These are phyloP conservation scores for Leucaena leucocephala DNA, from an alignment of 306 rosid genomes.

Conservation along the genomic window DNA sequence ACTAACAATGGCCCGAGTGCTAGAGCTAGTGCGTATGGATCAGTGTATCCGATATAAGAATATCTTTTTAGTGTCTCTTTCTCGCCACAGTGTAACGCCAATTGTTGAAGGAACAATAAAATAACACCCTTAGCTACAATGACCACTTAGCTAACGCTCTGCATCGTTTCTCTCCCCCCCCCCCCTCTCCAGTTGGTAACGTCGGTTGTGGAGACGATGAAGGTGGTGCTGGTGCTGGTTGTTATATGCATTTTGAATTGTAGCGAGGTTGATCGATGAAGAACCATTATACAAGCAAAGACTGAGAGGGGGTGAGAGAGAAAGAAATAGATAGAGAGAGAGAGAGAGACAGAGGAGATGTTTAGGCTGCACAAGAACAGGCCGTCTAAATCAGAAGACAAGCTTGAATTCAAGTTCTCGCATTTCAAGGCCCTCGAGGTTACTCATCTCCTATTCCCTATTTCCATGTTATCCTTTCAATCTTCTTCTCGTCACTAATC, in stretches of 20 bases:
- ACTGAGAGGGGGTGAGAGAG: neutral
- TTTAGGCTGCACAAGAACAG: slow-evolving; percentile 73
- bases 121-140: slow-evolving; percentile 63
- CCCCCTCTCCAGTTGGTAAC: slow-evolving; percentile 60
- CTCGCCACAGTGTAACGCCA: slow-evolving; percentile 51
- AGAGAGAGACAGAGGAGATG: slow-evolving; percentile 44
- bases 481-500: slow-evolving; percentile 1
- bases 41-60: neutral
- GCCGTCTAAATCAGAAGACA: slow-evolving; percentile 57
- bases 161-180: slow-evolving; percentile 18
- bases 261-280: slow-evolving; percentile 22
- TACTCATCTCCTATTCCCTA: neutral
- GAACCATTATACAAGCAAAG: neutral
- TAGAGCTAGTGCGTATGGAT: neutral
- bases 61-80: slow-evolving; percentile 29
- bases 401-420: slow-evolving; percentile 63
- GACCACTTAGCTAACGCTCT: slow-evolving; percentile 76
- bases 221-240: slow-evolving; percentile 16
- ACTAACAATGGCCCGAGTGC: neutral
- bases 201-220: slow-evolving; percentile 46
- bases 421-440: slow-evolving; percentile 63
- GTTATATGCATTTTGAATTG: slow-evolving; percentile 7
- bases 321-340: neutral
- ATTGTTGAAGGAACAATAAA: slow-evolving; percentile 51
- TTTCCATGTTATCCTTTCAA: neutral